Base-by-base conservation (phyloP, 345 rosid genomes). In the Melaleuca quinquenervia region DNA sequence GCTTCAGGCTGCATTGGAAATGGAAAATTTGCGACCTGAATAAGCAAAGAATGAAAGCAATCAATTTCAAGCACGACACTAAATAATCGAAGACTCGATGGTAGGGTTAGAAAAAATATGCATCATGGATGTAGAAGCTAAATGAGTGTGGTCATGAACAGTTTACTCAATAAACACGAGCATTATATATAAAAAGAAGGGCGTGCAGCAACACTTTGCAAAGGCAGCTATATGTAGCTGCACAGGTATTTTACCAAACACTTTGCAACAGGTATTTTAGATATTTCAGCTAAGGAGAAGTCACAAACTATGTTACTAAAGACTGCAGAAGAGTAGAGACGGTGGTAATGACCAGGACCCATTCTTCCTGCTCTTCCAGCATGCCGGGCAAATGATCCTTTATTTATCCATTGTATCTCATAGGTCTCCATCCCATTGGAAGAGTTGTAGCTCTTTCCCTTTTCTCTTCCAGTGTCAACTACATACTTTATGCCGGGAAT, bases 291-390 rank as follows among this genome's bases (percentile, higher is more conserved):
- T 84, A 91, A 87, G 45, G 98, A 94, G 87, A 95, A 97, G 75
- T 94, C 95, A 41, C 91, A 95, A 87, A 96, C 87, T 85, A 92
- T 92, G 90, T 95, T 94, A 85, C 85, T 88, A 86, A 93, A 96
- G 85, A 92, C 98, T 7, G 98, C 94, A 88, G 98, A 90, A 20
- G 99, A 94, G 85, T 96, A 97, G 75, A 96, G 94, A 85, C 97
- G 94, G 87, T 96, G 95, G 86, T 96, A 96, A 89, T 96, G 98
- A 56, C 98, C 98, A 87, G 98, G 98, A 82, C 94, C 97, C 49
- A 98, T 96, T 93, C 99, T 93, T 85, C 99, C 99, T 88, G 99
- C 95, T 91, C 99, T 91, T 91, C 99, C 98, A 70, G 98, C 97
- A 82, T 98, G 95, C 88, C 95, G 99, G 87, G 94, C 94, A 83